Base-by-base conservation (phyloP, 805 yeast genomes). In the Yamadazyma tumulicola region DNA sequence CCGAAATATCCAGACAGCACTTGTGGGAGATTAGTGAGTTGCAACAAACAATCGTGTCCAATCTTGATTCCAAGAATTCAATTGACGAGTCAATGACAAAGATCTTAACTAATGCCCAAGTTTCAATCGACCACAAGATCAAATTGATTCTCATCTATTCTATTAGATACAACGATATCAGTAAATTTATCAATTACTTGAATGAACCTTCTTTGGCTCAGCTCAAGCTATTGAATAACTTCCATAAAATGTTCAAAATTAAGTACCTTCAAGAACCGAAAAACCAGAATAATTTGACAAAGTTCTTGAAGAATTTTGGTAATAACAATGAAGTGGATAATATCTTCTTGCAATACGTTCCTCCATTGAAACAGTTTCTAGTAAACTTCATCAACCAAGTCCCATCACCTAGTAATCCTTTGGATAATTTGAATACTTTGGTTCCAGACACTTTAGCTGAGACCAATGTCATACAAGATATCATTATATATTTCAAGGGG, bases 321-420 rank as follows among this genome's bases (percentile, higher is more conserved):
- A 34, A 33, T 29, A 25, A 42, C 19, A 48, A 35, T 24, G 55
- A 69, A 22, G 65, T 73, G 3, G 82, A 79, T 37, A 85, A 84
- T 50, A 77, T 91, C 4, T 93, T 79, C 62, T 88, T 95, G 81
- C 98, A 93, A 62, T 95, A 89, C 52, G 68, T 77, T 28, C 96
- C 98, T 6, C 67, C 85, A 36, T 59, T 93, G 31, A 79, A 76
- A 40, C 61, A 57, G 11, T 43, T 57, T n/a, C 45, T 67, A 36
- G 42, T 47, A 9, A 28, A 16, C 19, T 6, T 16, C 6, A 16
- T 17, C 5, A 28, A 10, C 22, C 21, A 28, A 12, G 19, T 24
- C 4, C 16, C 14, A 7, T 6, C 6, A 8, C 7, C n/a, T 14
- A 32, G 37, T 12, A 43, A 38, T 16, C 34, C 45, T 33, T 7